Conservation (phyloP, 2,329 filamentous ascomycete genomes). For the Colletotrichum sp. region DNA sequence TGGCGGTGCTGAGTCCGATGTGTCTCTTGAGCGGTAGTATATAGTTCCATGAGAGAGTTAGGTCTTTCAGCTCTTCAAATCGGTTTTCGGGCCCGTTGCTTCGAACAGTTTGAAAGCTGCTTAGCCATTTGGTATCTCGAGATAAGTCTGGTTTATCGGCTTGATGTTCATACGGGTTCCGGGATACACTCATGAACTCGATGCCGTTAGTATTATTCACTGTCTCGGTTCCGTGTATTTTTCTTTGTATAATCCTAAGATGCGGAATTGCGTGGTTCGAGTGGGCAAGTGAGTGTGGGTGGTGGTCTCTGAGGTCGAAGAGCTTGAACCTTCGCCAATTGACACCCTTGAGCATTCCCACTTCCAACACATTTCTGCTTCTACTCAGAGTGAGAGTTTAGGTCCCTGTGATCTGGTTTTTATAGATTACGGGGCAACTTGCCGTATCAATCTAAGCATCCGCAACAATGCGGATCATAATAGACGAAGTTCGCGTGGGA, state of each 20-base stretch:
- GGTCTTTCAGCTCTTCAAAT: not conserved
- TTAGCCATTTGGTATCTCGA: not conserved
- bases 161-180: not conserved
- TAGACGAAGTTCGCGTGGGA: no score
- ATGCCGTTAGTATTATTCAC: not conserved
- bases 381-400: no score
- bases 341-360: no score
- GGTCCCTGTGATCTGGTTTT: no score
- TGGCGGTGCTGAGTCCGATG: not conserved
- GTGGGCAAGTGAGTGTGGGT: no score
- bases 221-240: not conserved
- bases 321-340: no score
- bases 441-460: fast-evolving
- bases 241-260: no score
- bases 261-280: no score
- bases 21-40: not conserved
- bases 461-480: fast-evolving
- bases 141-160: not conserved
- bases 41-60: not conserved
- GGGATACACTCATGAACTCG: fast-evolving
- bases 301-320: no score
- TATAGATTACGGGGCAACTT: no score
- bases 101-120: not conserved
- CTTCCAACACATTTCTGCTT: no score
- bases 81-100: fast-evolving